phyloP scores from a whole-genome alignment of 495 filamentous ascomycete species.

The Talaromyces thailandensis region DNA sequence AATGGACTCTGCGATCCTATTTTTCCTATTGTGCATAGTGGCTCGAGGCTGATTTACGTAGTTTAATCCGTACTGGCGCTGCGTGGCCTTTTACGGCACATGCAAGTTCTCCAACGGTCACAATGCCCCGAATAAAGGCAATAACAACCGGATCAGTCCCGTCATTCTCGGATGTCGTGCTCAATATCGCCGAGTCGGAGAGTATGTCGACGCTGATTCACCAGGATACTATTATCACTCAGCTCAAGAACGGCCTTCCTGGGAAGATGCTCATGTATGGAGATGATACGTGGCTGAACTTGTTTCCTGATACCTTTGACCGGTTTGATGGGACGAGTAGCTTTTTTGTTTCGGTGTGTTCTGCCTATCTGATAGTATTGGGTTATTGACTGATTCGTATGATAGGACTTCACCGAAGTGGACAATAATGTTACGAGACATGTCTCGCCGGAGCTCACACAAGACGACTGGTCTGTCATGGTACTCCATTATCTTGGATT shows the following conservation, averaged over 20 bases:
- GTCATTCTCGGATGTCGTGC: conserved; percentile 91
- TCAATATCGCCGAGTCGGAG: conserved; percentile 94
- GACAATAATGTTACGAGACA: conserved; percentile 96
- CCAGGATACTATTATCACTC: conserved; percentile 93
- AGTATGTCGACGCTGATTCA: conserved; percentile 72
- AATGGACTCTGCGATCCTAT: not conserved
- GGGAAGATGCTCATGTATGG: conserved; percentile 89
- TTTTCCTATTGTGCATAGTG: not conserved
- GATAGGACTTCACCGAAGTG: conserved; percentile 94
- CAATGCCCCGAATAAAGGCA: conserved; percentile 95
- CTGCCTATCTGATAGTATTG: conserved; percentile 3
- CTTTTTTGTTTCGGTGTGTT: conserved; percentile 93
- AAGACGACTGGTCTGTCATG: conserved; percentile 84
- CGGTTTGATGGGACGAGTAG: conserved; percentile 87
- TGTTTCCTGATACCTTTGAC: conserved; percentile 83
- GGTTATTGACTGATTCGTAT: conserved; percentile 14
- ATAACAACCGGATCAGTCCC: conserved; percentile 95
- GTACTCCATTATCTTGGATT: conserved; percentile 92
- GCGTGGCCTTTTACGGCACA: conserved; percentile 93
- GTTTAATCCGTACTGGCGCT: conserved; percentile 71
- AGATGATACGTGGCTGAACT: conserved; percentile 96
- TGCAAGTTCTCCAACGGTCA: conserved; percentile 94
- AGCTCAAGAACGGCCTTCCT: conserved; percentile 58
- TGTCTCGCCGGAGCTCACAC: conserved; percentile 61
- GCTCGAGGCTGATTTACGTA: conserved; percentile 22